Conservation (phyloP, 192 early-diverging fungal species). For the Backusella circina region DNA sequence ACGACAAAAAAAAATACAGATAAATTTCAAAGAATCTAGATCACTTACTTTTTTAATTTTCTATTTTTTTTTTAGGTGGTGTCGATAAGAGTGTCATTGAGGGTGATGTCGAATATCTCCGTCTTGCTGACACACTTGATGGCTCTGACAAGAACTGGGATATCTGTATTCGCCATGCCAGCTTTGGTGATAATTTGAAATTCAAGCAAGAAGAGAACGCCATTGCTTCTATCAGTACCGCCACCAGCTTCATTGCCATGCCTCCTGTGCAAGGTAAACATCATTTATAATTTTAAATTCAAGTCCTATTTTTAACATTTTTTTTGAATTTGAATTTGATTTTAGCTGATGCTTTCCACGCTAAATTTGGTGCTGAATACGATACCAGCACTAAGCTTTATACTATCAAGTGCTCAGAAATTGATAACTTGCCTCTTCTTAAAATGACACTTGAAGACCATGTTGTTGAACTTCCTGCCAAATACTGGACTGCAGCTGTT, state of each 20-base stretch:
- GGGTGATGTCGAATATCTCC: slow-evolving; percentile 18
- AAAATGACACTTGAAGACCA: slow-evolving; percentile 17
- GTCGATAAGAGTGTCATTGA: slow-evolving; percentile 25
- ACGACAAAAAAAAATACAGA: neutral
- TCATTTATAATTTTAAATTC: neutral
- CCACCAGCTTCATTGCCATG: slow-evolving; percentile 29
- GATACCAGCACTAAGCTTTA: slow-evolving; percentile 14
- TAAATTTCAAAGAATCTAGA: neutral
- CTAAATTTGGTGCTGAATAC: slow-evolving; percentile 23
- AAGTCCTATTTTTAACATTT: neutral
- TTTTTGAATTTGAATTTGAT: neutral
- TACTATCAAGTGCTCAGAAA: slow-evolving; percentile 29
- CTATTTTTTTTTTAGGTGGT: slow-evolving; percentile 18
- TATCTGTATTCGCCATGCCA: slow-evolving; percentile 25
- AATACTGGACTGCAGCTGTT: slow-evolving; percentile 30
- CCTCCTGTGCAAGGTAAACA: slow-evolving; percentile 13
- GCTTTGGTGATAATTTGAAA: slow-evolving; percentile 16
- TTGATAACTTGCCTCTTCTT: slow-evolving; percentile 21
- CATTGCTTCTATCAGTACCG: slow-evolving; percentile 33
- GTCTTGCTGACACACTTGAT: neutral
- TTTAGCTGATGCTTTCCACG: slow-evolving; percentile 29
- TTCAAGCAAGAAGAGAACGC: slow-evolving; percentile 21
- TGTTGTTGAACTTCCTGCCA: slow-evolving; percentile 27
- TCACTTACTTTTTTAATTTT: neutral
- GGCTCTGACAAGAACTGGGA: slow-evolving; percentile 28